These are phyloP conservation scores for Saprolegnia diclina DNA, from an alignment of 352 stramenopile species.

Conservation along the genomic window DNA sequence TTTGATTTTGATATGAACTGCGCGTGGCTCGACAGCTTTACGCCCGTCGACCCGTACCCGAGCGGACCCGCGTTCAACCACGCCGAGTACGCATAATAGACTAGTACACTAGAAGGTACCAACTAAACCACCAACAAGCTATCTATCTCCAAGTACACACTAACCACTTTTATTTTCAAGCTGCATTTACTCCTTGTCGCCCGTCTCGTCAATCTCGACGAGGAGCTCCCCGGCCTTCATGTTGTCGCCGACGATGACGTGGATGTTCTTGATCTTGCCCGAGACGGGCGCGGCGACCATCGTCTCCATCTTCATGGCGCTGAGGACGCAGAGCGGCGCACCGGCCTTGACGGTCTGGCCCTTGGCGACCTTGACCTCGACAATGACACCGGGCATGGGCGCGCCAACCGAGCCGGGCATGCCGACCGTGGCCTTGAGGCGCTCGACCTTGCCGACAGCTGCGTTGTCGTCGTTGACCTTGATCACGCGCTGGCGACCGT, in stretches of 20 bases:
- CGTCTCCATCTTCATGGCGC: slow-evolving; percentile 99
- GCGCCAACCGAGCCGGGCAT: slow-evolving; percentile 87
- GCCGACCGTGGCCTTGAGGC: slow-evolving; percentile 82
- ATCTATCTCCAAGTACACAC: neutral
- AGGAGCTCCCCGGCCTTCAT: slow-evolving; percentile 93
- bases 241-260: slow-evolving; percentile 91
- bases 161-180: neutral
- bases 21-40: slow-evolving; percentile 22
- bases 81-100: slow-evolving; percentile 11
- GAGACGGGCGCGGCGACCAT: slow-evolving; percentile 87
- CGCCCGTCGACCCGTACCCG: slow-evolving; percentile 1
- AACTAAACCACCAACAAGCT: too few relatives aligned
- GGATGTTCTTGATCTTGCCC: slow-evolving; percentile 88
- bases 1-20: slow-evolving; percentile 28
- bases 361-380: slow-evolving; percentile 92
- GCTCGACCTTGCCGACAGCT: slow-evolving; percentile 47
- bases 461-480: slow-evolving; percentile 89
- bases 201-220: slow-evolving; percentile 90
- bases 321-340: slow-evolving; percentile 90
- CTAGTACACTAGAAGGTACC: too few relatives aligned
- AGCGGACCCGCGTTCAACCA: neutral
- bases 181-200: slow-evolving; percentile 13
- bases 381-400: slow-evolving; percentile 95
- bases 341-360: slow-evolving; percentile 91
- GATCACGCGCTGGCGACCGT: slow-evolving; percentile 89